Evolutionary conservation across 768 basidiomycete species (phyloP), one percentile per base, ranked within the genome.

Genomic region (Trametes sanguinea): DNA sequence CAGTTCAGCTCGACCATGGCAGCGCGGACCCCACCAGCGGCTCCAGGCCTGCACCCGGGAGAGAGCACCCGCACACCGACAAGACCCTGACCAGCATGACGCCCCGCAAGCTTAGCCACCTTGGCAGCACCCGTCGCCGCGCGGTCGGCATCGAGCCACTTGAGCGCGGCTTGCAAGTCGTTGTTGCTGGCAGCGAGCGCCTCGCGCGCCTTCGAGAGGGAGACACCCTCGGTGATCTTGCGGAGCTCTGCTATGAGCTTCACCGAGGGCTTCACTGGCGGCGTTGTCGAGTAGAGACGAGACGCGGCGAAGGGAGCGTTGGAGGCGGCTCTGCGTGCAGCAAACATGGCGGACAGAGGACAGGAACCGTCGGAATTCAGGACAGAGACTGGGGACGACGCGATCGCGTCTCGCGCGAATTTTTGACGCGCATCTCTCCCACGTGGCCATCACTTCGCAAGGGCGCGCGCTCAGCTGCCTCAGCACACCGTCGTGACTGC

Each of bases 1-100:
- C 95, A 98, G 67, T 92, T 93, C 63, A 97, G 79, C 74, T 98
- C 95, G 59, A 98, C 78, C 83, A 97, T 90, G 17, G 89, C 87
- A 10, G 90, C 94, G 40, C 92, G 84, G 39, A 91, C 75, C 66
- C 64, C 40, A 69, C 76, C 10, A 66, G 71, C 50, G 69, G 72
- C 65, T 16, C 79, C 80, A 22, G 60, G 40, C 7, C 60, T 59
- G 9, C 76, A 75, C 14, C 89, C 91, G 13, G 82, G 77, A 16
- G 90, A 86, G 27, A 96, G 81, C 10, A 93, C 75, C 46, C 85
- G 87, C n/a, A 90, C 78, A 56, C 87, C 87, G 42, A 98, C 80
- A 16, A 94, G 78, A 2, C 96, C 95, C 68, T 97, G 86, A 22
- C 82, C 81, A 2, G 95, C 85, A 6, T 80, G 73, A 52, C 95